Conservation (phyloP, 495 filamentous ascomycete genomes). For the Penicillium bialowiezense region DNA sequence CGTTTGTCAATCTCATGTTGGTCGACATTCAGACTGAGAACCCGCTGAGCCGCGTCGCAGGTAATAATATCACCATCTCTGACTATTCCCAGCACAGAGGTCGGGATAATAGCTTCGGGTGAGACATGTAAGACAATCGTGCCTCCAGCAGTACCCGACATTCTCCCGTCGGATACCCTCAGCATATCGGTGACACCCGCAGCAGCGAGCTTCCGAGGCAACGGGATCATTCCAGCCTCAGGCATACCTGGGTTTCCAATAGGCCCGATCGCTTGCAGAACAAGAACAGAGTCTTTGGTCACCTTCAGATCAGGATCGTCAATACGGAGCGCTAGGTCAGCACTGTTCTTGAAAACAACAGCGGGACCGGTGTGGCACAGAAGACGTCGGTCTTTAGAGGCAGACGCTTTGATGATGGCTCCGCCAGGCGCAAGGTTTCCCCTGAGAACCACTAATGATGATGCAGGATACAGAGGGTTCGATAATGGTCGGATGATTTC, state of each 20-base stretch:
- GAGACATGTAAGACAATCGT: constrained; percentile 59
- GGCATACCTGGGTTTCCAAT: constrained; percentile 63
- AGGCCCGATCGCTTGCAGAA: constrained; percentile 56
- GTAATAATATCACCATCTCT: constrained; percentile 52
- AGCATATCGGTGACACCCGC: constrained; percentile 59
- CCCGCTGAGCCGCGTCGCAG: constrained; percentile 41
- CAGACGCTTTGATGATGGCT: constrained; percentile 59
- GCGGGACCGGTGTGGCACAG: constrained; percentile 48
- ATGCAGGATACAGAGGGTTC: constrained; percentile 49
- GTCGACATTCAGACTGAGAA: neutral
- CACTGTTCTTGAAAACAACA: constrained; percentile 52
- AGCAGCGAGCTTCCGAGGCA: constrained; percentile 54
- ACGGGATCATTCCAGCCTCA: constrained; percentile 59
- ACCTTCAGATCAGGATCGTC: constrained; percentile 50
- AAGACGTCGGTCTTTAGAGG: constrained; percentile 46
- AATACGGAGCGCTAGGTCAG: constrained; percentile 51
- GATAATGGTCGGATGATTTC: constrained; percentile 47
- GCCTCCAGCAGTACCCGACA: constrained; percentile 62
- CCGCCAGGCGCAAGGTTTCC: constrained; percentile 53
- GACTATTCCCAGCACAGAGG: constrained; percentile 51
- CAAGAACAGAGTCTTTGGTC: constrained; percentile 45
- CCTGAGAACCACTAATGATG: constrained; percentile 47
- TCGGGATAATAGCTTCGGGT: constrained; percentile 53
- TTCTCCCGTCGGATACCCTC: constrained; percentile 57
- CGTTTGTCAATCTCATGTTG: neutral